Percentiles rank a stretch among this genome's conserved stretches.
phyloP scores from a whole-genome alignment of 2,329 filamentous ascomycete genomes.

The Ophiostoma himal-ulmi region DNA sequence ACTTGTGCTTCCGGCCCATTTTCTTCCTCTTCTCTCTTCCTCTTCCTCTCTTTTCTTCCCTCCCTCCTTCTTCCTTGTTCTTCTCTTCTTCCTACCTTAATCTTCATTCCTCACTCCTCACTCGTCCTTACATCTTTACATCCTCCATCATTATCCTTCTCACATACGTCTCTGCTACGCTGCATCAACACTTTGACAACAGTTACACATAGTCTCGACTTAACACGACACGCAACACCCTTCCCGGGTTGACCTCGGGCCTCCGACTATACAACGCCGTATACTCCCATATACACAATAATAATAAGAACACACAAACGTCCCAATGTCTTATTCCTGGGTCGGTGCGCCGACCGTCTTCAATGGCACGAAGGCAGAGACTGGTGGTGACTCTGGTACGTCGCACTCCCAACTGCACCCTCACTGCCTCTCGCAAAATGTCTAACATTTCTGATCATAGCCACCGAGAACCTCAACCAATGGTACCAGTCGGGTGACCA shows the following conservation, averaged over 20 bases:
- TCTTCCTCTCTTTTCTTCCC: neutral
- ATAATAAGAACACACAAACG: constrained; percentile 11
- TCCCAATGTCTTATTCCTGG: constrained; percentile 54
- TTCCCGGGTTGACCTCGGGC: constrained; percentile 1
- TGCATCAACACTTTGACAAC: neutral
- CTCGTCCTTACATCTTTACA: neutral
- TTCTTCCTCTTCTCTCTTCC: neutral
- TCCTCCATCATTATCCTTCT: neutral
- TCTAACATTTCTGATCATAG: constrained; percentile 40
- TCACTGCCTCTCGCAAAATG: neutral
- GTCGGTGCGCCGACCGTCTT: constrained; percentile 53
- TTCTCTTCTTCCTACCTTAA: neutral
- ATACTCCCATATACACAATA: neutral
- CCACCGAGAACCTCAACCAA: constrained; percentile 83
- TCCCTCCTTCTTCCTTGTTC: neutral
- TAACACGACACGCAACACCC: neutral
- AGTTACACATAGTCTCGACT: neutral
- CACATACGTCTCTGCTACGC: neutral
- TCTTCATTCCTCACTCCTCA: neutral
- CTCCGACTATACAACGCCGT: neutral
- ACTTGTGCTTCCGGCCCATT: constrained; percentile 5
- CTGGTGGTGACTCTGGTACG: constrained; percentile 76
- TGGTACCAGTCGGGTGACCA: constrained; percentile 90
- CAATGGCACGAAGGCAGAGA: constrained; percentile 57
- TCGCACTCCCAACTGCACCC: constrained; percentile 27